phyloP scores from a whole-genome alignment of 1,139 yeast genomes.

The Candida pseudoviswanathii region DNA sequence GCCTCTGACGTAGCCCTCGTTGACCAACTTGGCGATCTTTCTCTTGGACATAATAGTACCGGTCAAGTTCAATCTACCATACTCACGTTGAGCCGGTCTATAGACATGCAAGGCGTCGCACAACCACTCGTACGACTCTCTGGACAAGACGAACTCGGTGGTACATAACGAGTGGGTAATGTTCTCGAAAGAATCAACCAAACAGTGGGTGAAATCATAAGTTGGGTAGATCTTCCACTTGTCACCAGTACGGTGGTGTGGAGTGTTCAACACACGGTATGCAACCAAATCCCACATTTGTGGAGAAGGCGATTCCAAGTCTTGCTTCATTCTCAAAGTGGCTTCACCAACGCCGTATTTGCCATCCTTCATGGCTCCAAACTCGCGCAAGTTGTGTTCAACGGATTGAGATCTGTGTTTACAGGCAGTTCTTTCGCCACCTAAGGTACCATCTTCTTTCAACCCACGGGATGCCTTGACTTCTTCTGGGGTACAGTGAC shows the following conservation, averaged over 20 bases:
- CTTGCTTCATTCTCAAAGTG: conserved; percentile 95
- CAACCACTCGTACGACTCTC: conserved; percentile 98
- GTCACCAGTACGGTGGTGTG: conserved; percentile 95
- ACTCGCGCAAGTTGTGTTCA: conserved; percentile 76
- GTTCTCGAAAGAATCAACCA: conserved; percentile 96
- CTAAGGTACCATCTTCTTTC: conserved; percentile 87
- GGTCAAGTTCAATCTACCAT: conserved; percentile 91
- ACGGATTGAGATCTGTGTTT: conserved; percentile 68
- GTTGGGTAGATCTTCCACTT: conserved; percentile 99
- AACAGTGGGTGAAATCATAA: conserved; percentile 97
- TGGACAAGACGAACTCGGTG: conserved; percentile 85
- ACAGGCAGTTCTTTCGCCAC: conserved; percentile 88
- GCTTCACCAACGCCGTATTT: conserved; percentile 88
- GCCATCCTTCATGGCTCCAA: conserved; percentile 91
- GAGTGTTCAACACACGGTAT: conserved; percentile 89
- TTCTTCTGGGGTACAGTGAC: conserved; percentile 92
- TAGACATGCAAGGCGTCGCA: conserved; percentile 94
- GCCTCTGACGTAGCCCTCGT: conserved; percentile 78
- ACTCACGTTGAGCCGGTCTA: conserved; percentile 98
- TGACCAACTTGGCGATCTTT: conserved; percentile 90
- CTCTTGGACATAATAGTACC: conserved; percentile 95
- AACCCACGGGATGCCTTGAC: conserved; percentile 89
- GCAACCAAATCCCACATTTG: conserved; percentile 99
- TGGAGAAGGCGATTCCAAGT: conserved; percentile 86
- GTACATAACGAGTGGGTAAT: conserved; percentile 95